phyloP scores from a whole-genome alignment of 306 rosid genomes.

The Morella rubra region DNA sequence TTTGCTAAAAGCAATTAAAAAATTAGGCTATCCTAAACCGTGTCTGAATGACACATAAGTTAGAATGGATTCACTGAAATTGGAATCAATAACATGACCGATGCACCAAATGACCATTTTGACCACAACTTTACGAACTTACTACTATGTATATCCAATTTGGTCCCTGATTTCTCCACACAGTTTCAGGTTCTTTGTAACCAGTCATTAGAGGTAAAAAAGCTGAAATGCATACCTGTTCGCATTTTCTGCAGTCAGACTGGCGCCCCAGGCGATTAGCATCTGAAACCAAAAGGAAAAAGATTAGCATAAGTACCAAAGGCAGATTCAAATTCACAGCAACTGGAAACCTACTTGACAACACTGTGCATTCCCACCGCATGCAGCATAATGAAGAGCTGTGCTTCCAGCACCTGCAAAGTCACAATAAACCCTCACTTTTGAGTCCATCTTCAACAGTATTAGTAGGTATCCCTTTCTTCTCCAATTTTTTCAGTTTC shows the following conservation, averaged over 20 bases:
- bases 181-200: not conserved
- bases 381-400: slow-evolving; percentile 94
- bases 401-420: slow-evolving; percentile 90
- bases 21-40: slow-evolving; percentile 6
- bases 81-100: not conserved
- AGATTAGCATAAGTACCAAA: slow-evolving; percentile 20
- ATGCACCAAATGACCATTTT: not conserved
- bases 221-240: slow-evolving; percentile 61
- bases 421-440: slow-evolving; percentile 23
- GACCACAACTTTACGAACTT: not conserved
- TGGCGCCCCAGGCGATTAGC: slow-evolving; percentile 79
- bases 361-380: slow-evolving; percentile 96
- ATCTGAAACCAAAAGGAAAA: slow-evolving; percentile 55
- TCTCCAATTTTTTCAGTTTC: not conserved
- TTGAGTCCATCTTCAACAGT: not conserved
- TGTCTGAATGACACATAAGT: not conserved
- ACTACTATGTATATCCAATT: not conserved
- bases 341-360: slow-evolving; percentile 62
- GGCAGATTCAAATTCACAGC: slow-evolving; percentile 6
- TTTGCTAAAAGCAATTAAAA: slow-evolving; percentile 7
- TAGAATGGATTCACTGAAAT: not conserved
- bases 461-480: not conserved
- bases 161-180: not conserved
- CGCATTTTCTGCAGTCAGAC: slow-evolving; percentile 68
- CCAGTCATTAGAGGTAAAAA: not conserved